Conservation (phyloP, 148 eudicot species). For the Vaccinium vitisidaea region DNA sequence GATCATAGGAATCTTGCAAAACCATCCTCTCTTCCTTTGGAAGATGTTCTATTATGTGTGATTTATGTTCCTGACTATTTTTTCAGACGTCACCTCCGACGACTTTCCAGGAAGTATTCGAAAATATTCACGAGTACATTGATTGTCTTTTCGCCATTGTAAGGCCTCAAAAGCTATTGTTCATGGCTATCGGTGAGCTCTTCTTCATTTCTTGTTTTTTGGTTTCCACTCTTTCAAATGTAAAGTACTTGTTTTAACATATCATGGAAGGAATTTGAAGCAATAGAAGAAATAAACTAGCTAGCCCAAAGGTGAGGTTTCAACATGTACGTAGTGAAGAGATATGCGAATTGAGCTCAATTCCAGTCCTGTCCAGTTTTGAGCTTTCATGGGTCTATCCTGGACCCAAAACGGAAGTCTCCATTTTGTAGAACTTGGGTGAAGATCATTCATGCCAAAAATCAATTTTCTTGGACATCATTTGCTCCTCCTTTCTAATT, state of each 20-base stretch:
- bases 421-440: not conserved
- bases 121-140: not conserved
- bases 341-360: not conserved
- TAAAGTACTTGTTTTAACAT: not conserved
- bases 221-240: not conserved
- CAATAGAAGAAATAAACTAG: not conserved
- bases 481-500: too few species aligned
- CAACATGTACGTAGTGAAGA: not conserved
- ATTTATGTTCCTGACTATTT: not conserved
- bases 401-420: not conserved
- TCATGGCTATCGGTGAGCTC: constrained; percentile 16
- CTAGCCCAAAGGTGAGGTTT: not conserved
- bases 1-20: not conserved
- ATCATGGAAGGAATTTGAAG: not conserved
- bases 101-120: constrained; percentile 6
- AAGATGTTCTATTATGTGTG: not conserved
- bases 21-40: not conserved
- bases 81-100: constrained; percentile 8
- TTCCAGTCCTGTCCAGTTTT: not conserved
- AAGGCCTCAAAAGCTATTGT: constrained; percentile 8
- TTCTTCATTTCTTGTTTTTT: not conserved
- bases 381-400: not conserved
- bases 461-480: not conserved
- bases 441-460: not conserved
- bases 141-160: constrained; percentile 19